Conservation (phyloP, 2,329 filamentous ascomycete species). For the Dactylellina leptospora region DNA sequence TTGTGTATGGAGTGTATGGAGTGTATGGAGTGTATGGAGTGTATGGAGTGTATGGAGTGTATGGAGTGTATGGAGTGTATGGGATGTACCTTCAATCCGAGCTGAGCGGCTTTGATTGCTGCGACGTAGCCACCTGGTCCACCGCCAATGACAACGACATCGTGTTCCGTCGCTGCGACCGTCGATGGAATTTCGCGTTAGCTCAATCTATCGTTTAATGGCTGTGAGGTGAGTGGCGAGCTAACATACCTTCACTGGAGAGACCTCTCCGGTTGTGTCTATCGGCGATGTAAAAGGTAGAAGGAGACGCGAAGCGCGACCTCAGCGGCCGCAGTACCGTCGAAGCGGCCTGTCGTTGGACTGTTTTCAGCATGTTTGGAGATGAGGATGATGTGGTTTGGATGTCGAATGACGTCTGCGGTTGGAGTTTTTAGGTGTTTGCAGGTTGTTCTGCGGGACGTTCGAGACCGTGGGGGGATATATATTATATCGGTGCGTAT, state of each 20-base stretch:
- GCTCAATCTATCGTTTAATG: not conserved
- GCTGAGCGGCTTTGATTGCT: constrained; percentile 98
- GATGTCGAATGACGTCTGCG: constrained; percentile 41
- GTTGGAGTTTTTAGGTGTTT: constrained; percentile 11
- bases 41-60: not conserved
- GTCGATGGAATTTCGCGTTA: not conserved
- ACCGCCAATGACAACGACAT: constrained; percentile 96
- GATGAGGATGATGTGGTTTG: constrained; percentile 2
- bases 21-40: not conserved
- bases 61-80: not conserved
- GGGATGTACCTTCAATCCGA: constrained; percentile 91
- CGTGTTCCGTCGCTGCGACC: constrained; percentile 79
- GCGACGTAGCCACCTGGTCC: constrained; percentile 98
- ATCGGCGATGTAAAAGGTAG: constrained; percentile 45
- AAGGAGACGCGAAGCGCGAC: constrained; percentile 46
- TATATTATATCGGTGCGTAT: too few species aligned
- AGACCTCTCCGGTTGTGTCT: constrained; percentile 52
- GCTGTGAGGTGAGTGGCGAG: not conserved
- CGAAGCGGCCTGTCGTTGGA: constrained; percentile 45
- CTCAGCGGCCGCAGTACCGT: constrained; percentile 47
- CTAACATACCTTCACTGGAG: constrained; percentile 58
- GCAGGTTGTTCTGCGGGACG: constrained; percentile 4
- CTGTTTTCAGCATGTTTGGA: constrained; percentile 39
- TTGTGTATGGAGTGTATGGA: not conserved
- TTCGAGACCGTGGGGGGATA: constrained; percentile 20